Conservation (phyloP, 495 filamentous ascomycete genomes). For the Aspergillus ellipticus region DNA sequence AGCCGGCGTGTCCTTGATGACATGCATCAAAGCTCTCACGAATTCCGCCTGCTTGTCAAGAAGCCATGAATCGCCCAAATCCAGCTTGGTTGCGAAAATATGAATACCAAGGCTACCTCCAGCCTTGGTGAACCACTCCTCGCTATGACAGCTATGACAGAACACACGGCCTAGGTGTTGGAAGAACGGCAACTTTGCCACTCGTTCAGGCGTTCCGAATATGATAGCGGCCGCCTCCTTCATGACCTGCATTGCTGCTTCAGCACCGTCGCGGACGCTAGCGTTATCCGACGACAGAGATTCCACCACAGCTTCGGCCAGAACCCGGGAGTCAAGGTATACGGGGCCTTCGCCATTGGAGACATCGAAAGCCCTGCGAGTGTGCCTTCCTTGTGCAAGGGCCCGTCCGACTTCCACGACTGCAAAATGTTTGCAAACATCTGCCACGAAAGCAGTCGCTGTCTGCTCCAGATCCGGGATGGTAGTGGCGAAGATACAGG, state of each 20-base stretch:
- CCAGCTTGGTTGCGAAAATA: conserved; percentile 70
- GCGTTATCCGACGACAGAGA: conserved; percentile 77
- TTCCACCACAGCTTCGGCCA: conserved; percentile 86
- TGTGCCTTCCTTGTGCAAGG: conserved; percentile 70
- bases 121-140: conserved; percentile 96
- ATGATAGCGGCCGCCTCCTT: conserved; percentile 75
- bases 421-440: conserved; percentile 84
- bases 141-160: conserved; percentile 90
- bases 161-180: conserved; percentile 73
- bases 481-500: conserved; percentile 80
- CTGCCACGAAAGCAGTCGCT: conserved; percentile 67
- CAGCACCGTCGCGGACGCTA: conserved; percentile 78
- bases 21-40: conserved; percentile 81
- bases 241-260: conserved; percentile 69
- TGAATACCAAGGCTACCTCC: conserved; percentile 89
- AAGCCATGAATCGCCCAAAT: conserved; percentile 81
- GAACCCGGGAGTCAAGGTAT: conserved; percentile 74
- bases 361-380: conserved; percentile 72
- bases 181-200: conserved; percentile 76
- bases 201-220: conserved; percentile 68
- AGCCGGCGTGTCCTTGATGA: conserved; percentile 93
- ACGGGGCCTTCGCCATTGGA: conserved; percentile 81
- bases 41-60: conserved; percentile 77
- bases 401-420: conserved; percentile 85
- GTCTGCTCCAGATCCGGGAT: conserved; percentile 72